Conservation (phyloP, 2,329 filamentous ascomycete species). For the Hymenoscyphus infarciens region DNA sequence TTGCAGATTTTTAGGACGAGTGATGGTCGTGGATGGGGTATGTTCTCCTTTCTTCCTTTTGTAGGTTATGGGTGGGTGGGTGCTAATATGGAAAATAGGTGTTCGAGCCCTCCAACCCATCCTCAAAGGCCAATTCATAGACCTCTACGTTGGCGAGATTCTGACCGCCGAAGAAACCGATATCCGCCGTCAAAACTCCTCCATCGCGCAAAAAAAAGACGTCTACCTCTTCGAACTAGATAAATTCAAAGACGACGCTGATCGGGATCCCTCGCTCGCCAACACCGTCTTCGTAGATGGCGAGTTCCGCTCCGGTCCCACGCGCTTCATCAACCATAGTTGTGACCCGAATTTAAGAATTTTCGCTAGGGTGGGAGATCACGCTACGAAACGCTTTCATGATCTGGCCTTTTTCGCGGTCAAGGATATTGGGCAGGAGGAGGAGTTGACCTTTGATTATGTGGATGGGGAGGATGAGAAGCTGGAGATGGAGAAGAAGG, state of each 20-base stretch:
- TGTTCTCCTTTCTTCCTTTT: background rate
- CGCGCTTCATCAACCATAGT: constrained; percentile 79
- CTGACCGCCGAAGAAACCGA: constrained; percentile 63
- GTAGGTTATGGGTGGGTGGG: no score
- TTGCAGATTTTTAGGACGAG: constrained; percentile 74
- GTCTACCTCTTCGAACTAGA: constrained; percentile 79
- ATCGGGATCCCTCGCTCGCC: constrained; percentile 45
- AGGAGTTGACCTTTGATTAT: constrained; percentile 80
- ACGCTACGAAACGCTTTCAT: constrained; percentile 70
- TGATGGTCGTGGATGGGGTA: constrained; percentile 71
- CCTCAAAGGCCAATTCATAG: constrained; percentile 71
- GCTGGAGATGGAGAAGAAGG: constrained; percentile 46
- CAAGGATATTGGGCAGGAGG: constrained; percentile 58
- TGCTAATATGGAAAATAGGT: no score
- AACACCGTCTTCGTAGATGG: constrained; percentile 61
- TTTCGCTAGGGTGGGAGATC: constrained; percentile 75
- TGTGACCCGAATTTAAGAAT: constrained; percentile 77
- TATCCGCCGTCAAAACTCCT: constrained; percentile 55
- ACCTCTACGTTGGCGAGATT: constrained; percentile 72
- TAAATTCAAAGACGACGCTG: constrained; percentile 62
- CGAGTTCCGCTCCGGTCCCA: constrained; percentile 73
- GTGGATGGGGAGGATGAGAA: constrained; percentile 57
- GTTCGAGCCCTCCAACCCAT: constrained; percentile 63
- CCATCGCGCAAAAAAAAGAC: constrained; percentile 60
- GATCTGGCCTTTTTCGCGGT: constrained; percentile 75